Base-by-base conservation (phyloP, 495 filamentous ascomycete species). In the Penicillium diatomitis region DNA sequence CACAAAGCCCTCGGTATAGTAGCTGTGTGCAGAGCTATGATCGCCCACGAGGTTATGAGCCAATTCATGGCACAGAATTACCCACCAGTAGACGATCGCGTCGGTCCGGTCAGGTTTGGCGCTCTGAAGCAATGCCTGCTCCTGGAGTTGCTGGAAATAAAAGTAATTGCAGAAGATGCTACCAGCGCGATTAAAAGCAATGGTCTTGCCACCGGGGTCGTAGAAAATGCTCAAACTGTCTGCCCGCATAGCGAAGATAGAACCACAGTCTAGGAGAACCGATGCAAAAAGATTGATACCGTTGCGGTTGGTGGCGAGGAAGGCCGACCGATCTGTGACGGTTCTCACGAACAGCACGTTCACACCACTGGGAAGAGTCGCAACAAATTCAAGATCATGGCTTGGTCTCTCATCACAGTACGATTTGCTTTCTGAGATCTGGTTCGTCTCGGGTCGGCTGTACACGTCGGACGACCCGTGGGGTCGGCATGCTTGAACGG, bases 161-260 rank as follows among this genome's bases (percentile, higher is more conserved):
- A 87, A 75, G 52, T 90, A 79, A 58, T 97, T 99, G 74, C 89
- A 96, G 72, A 97, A 97, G 32, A 97, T 78, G 55, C 82, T 85
- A 41, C 90, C 90, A 37, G 76, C 76, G 27, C 73, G 73, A 60
- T 97, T 99, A 76, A 99, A 99, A 0, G 94, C 92, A 50, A 99
- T 95, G 2, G 89, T 88, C 52, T 75, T 77, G 6, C 87, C 84
- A 6, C 70, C 67, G 12, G 84, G 78, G 51, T 96, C 90, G 53
- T 88, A 90, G 74, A 90, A 96, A 51, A 97, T 84, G 62, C 94
- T 90, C 38, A 96, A 53, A 28, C 73, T 71, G 36, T 77, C 68
- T 7, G 69, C 62, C 3, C 72, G 58, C 30, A 96, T 71, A 8
- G 76, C 70, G 62, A 94, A 96, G 27, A 94, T 75, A 3, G 68